Base-by-base conservation (phyloP, 2,329 filamentous ascomycete genomes). In the Monosporascus ibericus region DNA sequence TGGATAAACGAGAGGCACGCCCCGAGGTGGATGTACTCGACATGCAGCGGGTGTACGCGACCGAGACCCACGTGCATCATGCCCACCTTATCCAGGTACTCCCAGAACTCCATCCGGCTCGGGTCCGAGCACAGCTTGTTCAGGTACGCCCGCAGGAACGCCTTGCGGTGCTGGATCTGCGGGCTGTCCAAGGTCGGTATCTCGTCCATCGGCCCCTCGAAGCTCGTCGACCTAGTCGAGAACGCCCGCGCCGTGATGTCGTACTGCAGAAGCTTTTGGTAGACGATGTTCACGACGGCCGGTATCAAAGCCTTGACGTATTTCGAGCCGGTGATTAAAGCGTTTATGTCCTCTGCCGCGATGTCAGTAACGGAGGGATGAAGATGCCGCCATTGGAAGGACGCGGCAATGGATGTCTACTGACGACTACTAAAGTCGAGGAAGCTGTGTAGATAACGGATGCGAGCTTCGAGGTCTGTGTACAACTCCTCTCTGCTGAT, bases 301-400 rank as follows among this genome's bases (percentile, higher is more conserved):
- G 90, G 90, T 57, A 92, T 90, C 34, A 92, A 79, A n/a, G 85
- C 82, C 63, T 87, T 87, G 72, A 91, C 86, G 71, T 90, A 90
- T 68, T 90, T 90, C 54, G 82, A 76, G 56, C 87, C 87, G 3
- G 77, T 75, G 15, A 81, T 76, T 38, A 92, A 78, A 39, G 87
- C 86, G 58, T 87, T 85, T 52, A 90, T 83, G 63, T 91, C 87
- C 56, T 79, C 87, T 88, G 54, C 4, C 36, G n/a, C 53, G 18
- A 30, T 46, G 51, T 61, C 50, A 64, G 57, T 56, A 50, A 20
- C 39, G 27, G 27, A 42, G 15, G 15, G 40, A 40, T 49, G 17
- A 7, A 50, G 37, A 39, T 36, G 25, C 15, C 48, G 7, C 25
- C 36, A 17, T 34, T 22, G 6, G 25, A 46, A 25, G 42, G 22